phyloP scores from a whole-genome alignment of 257 asterid genomes.

The Galeopsis tetrahit region DNA sequence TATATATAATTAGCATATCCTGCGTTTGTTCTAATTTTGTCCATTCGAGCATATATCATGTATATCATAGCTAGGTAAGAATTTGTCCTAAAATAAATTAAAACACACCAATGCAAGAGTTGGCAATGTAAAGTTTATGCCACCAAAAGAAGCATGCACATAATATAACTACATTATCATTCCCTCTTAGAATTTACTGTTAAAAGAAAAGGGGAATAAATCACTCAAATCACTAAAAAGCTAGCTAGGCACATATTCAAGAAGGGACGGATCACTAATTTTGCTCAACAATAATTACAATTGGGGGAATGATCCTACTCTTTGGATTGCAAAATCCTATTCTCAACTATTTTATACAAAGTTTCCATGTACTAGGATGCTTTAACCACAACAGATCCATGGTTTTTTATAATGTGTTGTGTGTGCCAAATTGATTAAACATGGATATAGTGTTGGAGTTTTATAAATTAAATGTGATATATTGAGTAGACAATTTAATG shows the following conservation, averaged over 20 bases:
- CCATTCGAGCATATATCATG: neutral
- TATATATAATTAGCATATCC: too few species aligned
- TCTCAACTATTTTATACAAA: neutral
- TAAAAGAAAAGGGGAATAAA: constrained; percentile 34
- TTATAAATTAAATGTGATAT: too few species aligned
- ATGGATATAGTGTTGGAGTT: too few species aligned
- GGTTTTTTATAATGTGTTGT: neutral
- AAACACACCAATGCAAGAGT: constrained; percentile 9
- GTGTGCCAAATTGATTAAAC: too few species aligned
- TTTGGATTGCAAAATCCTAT: constrained; percentile 28
- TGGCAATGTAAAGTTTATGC: constrained; percentile 33
- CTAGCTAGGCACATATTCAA: constrained; percentile 42
- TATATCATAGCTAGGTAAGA: constrained; percentile 20
- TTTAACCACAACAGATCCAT: constrained; percentile 5
- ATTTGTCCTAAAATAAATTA: constrained; percentile 18
- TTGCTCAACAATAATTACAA: neutral
- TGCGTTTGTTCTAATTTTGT: too few species aligned
- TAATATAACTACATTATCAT: constrained; percentile 33
- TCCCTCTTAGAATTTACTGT: constrained; percentile 20
- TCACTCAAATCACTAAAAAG: constrained; percentile 43
- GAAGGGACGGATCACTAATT: constrained; percentile 45
- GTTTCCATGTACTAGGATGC: constrained; percentile 30
- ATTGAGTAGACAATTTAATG: too few species aligned
- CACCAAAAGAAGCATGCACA: constrained; percentile 27
- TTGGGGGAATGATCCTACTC: constrained; percentile 39